These are phyloP conservation scores for Cutaneotrichosporon mucoides DNA, from an alignment of 1,284 basidiomycete genomes.

Conservation along the genomic window DNA sequence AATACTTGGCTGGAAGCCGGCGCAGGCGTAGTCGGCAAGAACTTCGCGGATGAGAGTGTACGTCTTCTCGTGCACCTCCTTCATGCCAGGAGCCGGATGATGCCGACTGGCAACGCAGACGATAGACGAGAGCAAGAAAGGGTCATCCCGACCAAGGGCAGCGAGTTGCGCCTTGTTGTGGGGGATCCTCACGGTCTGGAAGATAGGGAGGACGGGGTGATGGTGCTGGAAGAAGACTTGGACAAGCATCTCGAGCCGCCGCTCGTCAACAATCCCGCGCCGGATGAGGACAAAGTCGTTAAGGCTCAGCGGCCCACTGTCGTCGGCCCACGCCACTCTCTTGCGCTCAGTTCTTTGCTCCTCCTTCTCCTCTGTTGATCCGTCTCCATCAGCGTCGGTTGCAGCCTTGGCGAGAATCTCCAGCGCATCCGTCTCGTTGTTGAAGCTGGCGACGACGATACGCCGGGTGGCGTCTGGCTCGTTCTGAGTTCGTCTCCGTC, in stretches of 20 bases:
- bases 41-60: constrained; percentile 41
- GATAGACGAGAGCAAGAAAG: constrained; percentile 46
- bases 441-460: constrained; percentile 47
- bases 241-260: constrained; percentile 36
- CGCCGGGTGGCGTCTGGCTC: constrained; percentile 33
- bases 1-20: constrained; percentile 45
- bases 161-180: constrained; percentile 40
- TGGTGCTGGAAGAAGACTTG: constrained; percentile 42
- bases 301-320: constrained; percentile 20
- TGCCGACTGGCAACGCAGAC: constrained; percentile 47
- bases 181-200: constrained; percentile 47
- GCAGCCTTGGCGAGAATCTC: constrained; percentile 49
- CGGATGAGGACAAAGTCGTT: constrained; percentile 42
- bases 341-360: constrained; percentile 20
- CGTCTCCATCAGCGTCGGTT: constrained; percentile 26
- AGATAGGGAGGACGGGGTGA: constrained; percentile 49
- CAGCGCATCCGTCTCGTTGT: constrained; percentile 50
- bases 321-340: constrained; percentile 22
- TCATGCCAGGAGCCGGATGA: constrained; percentile 30
- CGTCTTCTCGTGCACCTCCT: constrained; percentile 34
- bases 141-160: constrained; percentile 39
- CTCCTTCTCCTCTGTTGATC: constrained; percentile 13
- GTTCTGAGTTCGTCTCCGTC: constrained; percentile 8
- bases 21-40: constrained; percentile 41
- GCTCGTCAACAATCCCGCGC: constrained; percentile 35